Evolutionary conservation across 2,329 filamentous ascomycete species (phyloP).

Genomic region (Aciculosporium take): DNA sequence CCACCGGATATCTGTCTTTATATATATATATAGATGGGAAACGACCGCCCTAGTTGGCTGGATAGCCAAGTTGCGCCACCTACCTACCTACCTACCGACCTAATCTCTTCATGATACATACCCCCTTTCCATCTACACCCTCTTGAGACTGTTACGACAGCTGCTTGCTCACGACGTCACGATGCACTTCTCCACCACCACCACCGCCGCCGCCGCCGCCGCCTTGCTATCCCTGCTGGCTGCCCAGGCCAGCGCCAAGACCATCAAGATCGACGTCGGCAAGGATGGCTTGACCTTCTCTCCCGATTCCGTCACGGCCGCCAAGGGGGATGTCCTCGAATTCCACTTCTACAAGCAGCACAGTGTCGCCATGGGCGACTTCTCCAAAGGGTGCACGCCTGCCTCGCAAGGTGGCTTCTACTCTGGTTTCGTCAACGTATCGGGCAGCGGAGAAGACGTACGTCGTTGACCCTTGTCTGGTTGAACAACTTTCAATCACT

Average conservation of each 20-base stretch:
- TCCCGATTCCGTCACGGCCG: conserved; percentile 19
- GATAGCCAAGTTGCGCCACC: too few relatives aligned
- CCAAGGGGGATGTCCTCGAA: conserved; percentile 32
- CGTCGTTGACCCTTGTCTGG: too few relatives aligned
- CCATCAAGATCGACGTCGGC: conserved; percentile 26
- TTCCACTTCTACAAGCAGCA: conserved; percentile 36
- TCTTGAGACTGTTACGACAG: too few relatives aligned
- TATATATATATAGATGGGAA: too few relatives aligned
- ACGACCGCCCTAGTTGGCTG: too few relatives aligned
- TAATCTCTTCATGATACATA: too few relatives aligned
- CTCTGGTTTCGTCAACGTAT: conserved; percentile 7
- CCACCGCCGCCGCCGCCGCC: conserved; percentile 4
- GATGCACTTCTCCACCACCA: conserved; percentile 9
- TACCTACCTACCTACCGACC: too few relatives aligned
- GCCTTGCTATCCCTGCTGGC: conserved; percentile 8
- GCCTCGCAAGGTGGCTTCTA: conserved; percentile 5
- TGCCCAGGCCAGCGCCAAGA: conserved; percentile 14
- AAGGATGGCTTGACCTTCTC: conserved; percentile 27
- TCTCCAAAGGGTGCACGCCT: conserved; percentile 33
- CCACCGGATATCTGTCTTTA: too few relatives aligned
- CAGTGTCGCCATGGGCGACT: conserved; percentile 30
- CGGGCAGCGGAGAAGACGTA: background rate
- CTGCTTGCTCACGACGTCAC: too few relatives aligned
- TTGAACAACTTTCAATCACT: too few relatives aligned
- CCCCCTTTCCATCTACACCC: too few relatives aligned